These are phyloP conservation scores for Ceratocystis smalleyi DNA, from an alignment of 2,329 filamentous ascomycete genomes.

Conservation along the genomic window DNA sequence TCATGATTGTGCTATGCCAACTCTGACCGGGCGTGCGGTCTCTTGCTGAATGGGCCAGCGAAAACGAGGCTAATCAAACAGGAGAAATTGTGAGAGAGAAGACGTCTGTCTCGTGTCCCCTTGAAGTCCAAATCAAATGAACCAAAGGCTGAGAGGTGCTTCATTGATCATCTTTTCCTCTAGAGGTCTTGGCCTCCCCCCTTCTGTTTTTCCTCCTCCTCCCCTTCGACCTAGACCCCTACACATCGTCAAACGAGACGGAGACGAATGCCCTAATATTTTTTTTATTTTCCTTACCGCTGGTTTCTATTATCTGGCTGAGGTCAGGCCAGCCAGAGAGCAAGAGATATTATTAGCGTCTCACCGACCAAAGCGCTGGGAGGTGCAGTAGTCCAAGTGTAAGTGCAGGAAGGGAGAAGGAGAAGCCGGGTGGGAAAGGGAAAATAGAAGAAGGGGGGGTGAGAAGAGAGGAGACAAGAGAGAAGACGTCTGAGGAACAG, in stretches of 20 bases:
- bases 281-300: neutral
- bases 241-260: neutral
- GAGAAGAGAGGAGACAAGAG: neutral
- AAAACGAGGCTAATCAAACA: constrained; percentile 1
- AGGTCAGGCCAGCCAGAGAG: no score
- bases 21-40: neutral
- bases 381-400: neutral
- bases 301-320: neutral
- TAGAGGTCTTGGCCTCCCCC: no score
- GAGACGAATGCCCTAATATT: neutral
- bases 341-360: constrained; percentile 4
- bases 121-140: no score
- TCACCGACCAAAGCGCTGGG: neutral
- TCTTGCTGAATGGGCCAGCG: neutral
- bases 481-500: neutral
- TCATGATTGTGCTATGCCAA: no score
- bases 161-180: no score
- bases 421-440: neutral
- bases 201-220: neutral
- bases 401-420: neutral
- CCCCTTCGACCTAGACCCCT: neutral
- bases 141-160: no score
- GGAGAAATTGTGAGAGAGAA: neutral
- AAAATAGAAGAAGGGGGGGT: neutral
- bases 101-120: neutral